A percentile compares a stretch with the other conserved stretches of the same genome.
These are phyloP conservation scores for Glomus cerebriforme DNA, from an alignment of 192 early-diverging fungal species.

Conservation along the genomic window DNA sequence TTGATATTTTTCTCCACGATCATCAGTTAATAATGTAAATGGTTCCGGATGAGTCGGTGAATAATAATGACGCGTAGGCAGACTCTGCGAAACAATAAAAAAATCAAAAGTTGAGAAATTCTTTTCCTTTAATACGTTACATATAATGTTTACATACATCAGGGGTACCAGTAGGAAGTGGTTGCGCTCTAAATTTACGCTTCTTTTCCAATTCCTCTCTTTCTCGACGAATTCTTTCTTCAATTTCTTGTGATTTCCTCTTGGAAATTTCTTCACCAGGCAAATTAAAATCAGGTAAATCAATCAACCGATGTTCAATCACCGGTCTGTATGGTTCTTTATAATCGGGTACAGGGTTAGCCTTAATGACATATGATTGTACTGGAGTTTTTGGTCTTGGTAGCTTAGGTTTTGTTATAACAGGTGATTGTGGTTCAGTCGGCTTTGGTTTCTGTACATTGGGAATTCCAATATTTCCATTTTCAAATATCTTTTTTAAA, in stretches of 20 bases:
- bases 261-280: conserved; percentile 3
- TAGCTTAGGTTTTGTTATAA: conserved; percentile 3
- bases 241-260: not conserved
- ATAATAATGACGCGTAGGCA: not conserved
- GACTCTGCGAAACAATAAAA: not conserved
- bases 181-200: conserved; percentile 8
- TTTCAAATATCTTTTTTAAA: conserved; percentile 13
- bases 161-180: conserved; percentile 7
- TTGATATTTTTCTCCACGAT: conserved; percentile 27
- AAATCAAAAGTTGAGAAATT: not conserved
- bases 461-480: not conserved
- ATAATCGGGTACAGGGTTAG: conserved; percentile 3
- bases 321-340: conserved; percentile 13
- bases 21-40: conserved; percentile 16
- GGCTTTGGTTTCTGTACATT: not conserved
- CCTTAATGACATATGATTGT: not conserved
- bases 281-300: not conserved
- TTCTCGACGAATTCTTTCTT: not conserved
- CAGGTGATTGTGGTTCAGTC: not conserved
- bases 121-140: too few species aligned
- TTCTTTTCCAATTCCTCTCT: not conserved
- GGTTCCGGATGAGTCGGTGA: conserved; percentile 20
- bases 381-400: not conserved
- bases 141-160: conserved; percentile 4
- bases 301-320: not conserved